These are phyloP conservation scores for Clohesyomyces aquaticus DNA, from an alignment of 495 filamentous ascomycete genomes.

Conservation along the genomic window DNA sequence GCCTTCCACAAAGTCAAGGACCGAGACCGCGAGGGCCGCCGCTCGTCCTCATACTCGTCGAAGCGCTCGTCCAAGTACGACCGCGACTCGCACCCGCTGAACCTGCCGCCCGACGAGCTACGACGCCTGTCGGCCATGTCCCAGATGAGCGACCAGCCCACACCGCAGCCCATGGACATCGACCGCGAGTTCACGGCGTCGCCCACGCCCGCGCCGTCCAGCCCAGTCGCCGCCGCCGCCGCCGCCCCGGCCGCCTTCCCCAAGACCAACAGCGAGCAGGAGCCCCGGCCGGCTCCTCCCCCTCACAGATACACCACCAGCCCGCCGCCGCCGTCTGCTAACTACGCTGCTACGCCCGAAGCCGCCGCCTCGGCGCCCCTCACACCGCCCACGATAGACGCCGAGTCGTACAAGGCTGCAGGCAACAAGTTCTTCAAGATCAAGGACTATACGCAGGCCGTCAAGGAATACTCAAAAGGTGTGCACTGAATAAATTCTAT, in stretches of 20 bases:
- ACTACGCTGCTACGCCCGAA: conserved; percentile 45
- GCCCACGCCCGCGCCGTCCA: conserved; percentile 51
- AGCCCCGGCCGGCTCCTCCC: conserved; percentile 72
- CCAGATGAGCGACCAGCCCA: conserved; percentile 51
- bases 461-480: conserved; percentile 96
- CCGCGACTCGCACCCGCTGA: conserved; percentile 77
- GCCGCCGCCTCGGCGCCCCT: conserved; percentile 41
- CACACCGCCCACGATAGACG: conserved; percentile 63
- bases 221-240: conserved; percentile 47
- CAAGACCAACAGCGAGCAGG: conserved; percentile 51
- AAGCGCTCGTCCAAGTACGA: conserved; percentile 54
- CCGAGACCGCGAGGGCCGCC: conserved; percentile 27
- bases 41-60: conserved; percentile 37
- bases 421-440: conserved; percentile 98
- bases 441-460: conserved; percentile 79
- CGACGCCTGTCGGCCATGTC: conserved; percentile 67
- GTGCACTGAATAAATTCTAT: conserved; percentile 24
- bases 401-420: conserved; percentile 85
- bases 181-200: conserved; percentile 66
- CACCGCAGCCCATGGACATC: conserved; percentile 72
- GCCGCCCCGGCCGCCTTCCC: conserved; percentile 41
- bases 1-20: conserved; percentile 33
- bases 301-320: conserved; percentile 71
- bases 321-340: conserved; percentile 51
- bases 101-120: conserved; percentile 83